These are phyloP conservation scores for Licmophora abbreviata DNA, from an alignment of 108 stramenopile species.

Conservation along the genomic window DNA sequence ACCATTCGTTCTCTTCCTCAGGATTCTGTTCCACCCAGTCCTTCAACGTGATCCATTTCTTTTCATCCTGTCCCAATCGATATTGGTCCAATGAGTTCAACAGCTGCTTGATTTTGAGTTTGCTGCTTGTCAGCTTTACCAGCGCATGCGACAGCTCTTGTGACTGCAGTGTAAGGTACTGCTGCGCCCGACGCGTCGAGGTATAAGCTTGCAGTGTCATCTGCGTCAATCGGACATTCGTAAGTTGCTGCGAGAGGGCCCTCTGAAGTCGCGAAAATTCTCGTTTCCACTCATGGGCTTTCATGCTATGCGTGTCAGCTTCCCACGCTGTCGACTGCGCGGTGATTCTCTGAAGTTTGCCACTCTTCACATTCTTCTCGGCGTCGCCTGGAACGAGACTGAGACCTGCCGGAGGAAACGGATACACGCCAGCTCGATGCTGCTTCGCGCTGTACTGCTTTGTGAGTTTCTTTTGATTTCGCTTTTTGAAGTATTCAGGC, in stretches of 20 bases:
- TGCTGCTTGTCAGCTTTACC: slow-evolving; percentile 32
- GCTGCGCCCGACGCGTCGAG: slow-evolving; percentile 9
- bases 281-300: slow-evolving; percentile 16
- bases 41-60: not conserved
- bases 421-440: too few species aligned
- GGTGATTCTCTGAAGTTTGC: too few species aligned
- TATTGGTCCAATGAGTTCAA: slow-evolving; percentile 34
- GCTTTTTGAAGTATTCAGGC: slow-evolving; percentile 20
- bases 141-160: slow-evolving; percentile 67
- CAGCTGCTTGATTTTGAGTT: slow-evolving; percentile 40
- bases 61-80: slow-evolving; percentile 3
- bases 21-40: slow-evolving; percentile 19
- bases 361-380: not conserved
- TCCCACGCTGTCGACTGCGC: too few species aligned
- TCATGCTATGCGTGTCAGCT: not conserved
- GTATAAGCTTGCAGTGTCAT: slow-evolving; percentile 20
- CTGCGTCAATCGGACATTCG: slow-evolving; percentile 27
- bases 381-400: not conserved
- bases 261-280: slow-evolving; percentile 2
- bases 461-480: not conserved
- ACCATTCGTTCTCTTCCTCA: slow-evolving; percentile 12
- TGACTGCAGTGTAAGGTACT: slow-evolving; percentile 3
- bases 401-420: too few species aligned
- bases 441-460: too few species aligned
- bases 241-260: slow-evolving; percentile 1